Evolutionary conservation across 202 grass and related monocot genomes (phyloP).

Genomic region (Hordeum pubiflorum): DNA sequence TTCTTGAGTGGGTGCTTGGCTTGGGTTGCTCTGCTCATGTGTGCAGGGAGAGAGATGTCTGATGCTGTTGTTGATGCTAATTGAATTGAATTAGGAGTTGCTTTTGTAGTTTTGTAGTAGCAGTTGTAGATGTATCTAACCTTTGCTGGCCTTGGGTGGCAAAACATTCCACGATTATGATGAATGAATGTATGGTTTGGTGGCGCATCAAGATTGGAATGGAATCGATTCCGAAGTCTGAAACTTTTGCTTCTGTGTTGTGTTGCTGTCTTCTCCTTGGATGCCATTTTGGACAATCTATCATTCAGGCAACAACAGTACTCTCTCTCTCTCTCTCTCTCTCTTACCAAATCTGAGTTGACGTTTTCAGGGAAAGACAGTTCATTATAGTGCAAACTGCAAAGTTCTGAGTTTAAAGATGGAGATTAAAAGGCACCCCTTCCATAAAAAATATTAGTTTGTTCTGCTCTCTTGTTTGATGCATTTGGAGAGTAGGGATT

Average conservation of each 20-base stretch:
- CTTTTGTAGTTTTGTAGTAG: background rate
- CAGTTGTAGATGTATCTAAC: constrained; percentile 22
- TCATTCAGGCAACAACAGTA: background rate
- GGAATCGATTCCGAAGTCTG: background rate
- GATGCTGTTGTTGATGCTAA: background rate
- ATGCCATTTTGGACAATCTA: background rate
- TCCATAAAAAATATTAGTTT: too few species aligned
- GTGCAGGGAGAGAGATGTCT: background rate
- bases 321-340: too few species aligned
- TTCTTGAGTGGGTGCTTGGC: background rate
- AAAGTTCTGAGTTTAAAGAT: too few species aligned
- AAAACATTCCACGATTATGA: background rate
- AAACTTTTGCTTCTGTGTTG: background rate
- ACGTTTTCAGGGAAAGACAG: background rate
- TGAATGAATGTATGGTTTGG: background rate
- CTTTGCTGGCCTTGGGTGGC: background rate
- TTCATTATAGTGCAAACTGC: too few species aligned
- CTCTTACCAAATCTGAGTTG: background rate
- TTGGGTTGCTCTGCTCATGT: constrained; percentile 19
- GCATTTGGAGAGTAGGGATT: too few species aligned
- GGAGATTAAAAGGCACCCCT: too few species aligned
- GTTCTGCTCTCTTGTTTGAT: too few species aligned
- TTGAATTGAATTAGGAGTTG: constrained; percentile 7
- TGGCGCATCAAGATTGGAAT: background rate
- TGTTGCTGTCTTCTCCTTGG: background rate